phyloP scores from a whole-genome alignment of 2,329 filamentous ascomycete genomes.

The Pyricularia pennisetigena region DNA sequence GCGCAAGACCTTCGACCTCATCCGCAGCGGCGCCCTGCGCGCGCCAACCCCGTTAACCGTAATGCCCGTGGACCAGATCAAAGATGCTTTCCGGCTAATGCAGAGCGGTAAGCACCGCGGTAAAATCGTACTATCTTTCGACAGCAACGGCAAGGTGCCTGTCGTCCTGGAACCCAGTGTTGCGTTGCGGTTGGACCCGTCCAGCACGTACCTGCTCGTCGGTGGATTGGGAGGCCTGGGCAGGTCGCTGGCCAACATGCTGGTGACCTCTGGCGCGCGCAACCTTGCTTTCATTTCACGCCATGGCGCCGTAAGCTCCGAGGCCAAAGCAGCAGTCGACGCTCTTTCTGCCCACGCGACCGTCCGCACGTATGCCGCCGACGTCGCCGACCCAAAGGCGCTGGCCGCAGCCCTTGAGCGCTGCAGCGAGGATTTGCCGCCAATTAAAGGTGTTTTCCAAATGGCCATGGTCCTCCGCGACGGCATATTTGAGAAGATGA shows the following conservation, averaged over 20 bases:
- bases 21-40: neutral
- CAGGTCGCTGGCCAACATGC: conserved; percentile 14
- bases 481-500: conserved; percentile 37
- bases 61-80: neutral
- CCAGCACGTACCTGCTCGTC: conserved; percentile 15
- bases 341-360: conserved; percentile 3
- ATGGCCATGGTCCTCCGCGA: conserved; percentile 18
- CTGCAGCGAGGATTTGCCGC: conserved; percentile 5
- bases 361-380: conserved; percentile 7
- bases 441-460: conserved; percentile 11
- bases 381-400: conserved; percentile 8
- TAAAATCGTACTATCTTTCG: neutral
- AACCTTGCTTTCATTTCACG: conserved; percentile 10
- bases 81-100: neutral
- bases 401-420: conserved; percentile 6
- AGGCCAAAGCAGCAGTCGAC: conserved; percentile 6
- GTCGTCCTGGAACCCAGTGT: neutral
- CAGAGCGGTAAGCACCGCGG: conserved; percentile 3
- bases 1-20: neutral
- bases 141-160: neutral
- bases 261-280: conserved; percentile 11
- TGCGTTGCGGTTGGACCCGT: neutral
- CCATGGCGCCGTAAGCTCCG: conserved; percentile 6
- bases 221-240: conserved; percentile 19
- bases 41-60: neutral